Base-by-base conservation (phyloP, 768 basidiomycete species). In the Hydnomerulius pinastri region DNA sequence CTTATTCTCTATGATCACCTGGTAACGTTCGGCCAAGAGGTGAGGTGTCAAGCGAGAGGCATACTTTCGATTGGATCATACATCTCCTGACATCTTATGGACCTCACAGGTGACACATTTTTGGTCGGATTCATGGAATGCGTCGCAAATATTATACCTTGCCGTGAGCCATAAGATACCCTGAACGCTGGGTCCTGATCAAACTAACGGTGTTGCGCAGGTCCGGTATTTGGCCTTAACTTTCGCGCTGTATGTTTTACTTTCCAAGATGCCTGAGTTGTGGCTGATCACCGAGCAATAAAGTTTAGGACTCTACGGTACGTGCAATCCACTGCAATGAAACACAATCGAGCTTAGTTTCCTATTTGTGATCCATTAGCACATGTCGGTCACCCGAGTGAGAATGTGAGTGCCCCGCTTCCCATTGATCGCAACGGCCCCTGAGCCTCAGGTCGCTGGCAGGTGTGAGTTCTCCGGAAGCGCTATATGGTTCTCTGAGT, bases 1-100 rank as follows among this genome's bases (percentile, higher is more conserved):
- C 46, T 52, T 13, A 52, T 49, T 27, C 9, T 52, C 11, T 50
- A 50, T 28, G 51, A 52, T 32, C 51, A 52, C 48, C 6, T 52
- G 12, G 32, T 49, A 23, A 52, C 51, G 10, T 50, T 53, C 10
- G 46, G 43, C 5, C 25, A 55, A 20, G 54, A 55, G 46, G 51
- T 48, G 17, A 37, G 46, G 23, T 20, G 9, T 17, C 21, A 5
- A 15, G 11, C 8, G 12, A 9, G 11, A 12, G 4, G 12, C 4
- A 15, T n/a, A n/a, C 25, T 28, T 17, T 20, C n/a, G n/a, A n/a
- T 43, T 17, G 48, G 24, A 18, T 5, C n/a, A 18, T 7, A 27
- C 7, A 35, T 13, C 8, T 20, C 18, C 9, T 28, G 13, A 30
- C 20, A 40, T 9, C 29, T 23, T 24, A 38, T 38, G 21, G 10